Evolutionary conservation across 306 rosid species (phyloP), one percentile per base, ranked within the genome.

Genomic region (Hippophae gyantsensis): DNA sequence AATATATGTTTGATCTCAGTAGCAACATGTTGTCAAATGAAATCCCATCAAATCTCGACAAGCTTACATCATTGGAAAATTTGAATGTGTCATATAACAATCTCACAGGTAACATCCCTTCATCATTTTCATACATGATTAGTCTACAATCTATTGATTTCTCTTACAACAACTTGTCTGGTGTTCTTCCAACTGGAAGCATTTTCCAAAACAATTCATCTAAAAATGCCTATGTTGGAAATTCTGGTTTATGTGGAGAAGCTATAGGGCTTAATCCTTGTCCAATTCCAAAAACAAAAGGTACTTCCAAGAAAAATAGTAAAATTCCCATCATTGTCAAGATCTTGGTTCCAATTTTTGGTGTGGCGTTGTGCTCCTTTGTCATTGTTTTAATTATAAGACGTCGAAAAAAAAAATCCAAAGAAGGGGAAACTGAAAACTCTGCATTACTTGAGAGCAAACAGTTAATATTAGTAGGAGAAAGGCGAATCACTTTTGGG

Each of bases 11-110:
- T 63, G 87, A 86, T 62, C 71, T 86, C 42, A 86, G 85, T 62
- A 74, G 79, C 68, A 82, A 85, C 68, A 63, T 60, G 27, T 72
- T 85, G 26, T 75, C 79, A 0, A 86, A 86, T 1, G 14, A 54
- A 55, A 69, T 85, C 60, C 89, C 94, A 9, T 64, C 57, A 61
- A 78, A 67, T 61, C 59, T 86, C 50, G 43, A 12, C 32, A 78
- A 69, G 76, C 78, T 78, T 43, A 13, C 25, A n/a, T 2, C 9
- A 6, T 55, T 86, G 68, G 72, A 75, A 70, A 49, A 54, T 58
- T 72, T 86, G 51, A 76, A 78, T 72, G 53, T 76, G 57, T 83
- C 95, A n/a, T 77, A 62, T 67, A 82, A 86, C 75, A 65, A 67
- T 23, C 78, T 86, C 5, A 63, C 73, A 0, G 83, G 86, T 13